These are phyloP conservation scores for Fusarium avenaceum DNA, from an alignment of 2,329 filamentous ascomycete species.

Conservation along the genomic window DNA sequence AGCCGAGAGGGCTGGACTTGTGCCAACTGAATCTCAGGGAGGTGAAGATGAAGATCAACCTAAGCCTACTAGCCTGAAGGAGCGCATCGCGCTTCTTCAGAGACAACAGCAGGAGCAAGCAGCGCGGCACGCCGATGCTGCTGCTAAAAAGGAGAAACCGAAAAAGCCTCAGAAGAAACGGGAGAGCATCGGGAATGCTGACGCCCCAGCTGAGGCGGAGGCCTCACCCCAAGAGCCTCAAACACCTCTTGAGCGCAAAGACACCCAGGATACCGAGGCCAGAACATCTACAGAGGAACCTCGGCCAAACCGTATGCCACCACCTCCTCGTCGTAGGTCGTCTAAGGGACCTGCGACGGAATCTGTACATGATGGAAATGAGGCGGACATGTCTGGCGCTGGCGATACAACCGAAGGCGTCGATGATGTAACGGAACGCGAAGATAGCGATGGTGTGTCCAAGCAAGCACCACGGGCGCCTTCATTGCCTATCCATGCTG, in stretches of 20 bases:
- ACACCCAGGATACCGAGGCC: conserved; percentile 62
- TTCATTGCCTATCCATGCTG: conserved; percentile 50
- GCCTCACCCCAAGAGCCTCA: conserved; percentile 49
- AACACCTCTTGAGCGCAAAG: conserved; percentile 59
- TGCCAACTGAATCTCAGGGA: conserved; percentile 60
- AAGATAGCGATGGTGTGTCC: conserved; percentile 77
- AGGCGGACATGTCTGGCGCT: conserved; percentile 74
- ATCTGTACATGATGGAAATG: conserved; percentile 70
- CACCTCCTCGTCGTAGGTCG: conserved; percentile 66
- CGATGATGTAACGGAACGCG: conserved; percentile 75
- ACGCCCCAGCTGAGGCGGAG: conserved; percentile 50
- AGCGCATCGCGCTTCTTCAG: conserved; percentile 93
- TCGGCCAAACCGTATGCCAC: conserved; percentile 54
- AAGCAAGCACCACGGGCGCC: conserved; percentile 56
- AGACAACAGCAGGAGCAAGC: conserved; percentile 94
- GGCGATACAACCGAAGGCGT: conserved; percentile 74
- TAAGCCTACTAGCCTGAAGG: conserved; percentile 93
- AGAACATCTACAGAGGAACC: conserved; percentile 66
- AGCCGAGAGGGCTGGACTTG: conserved; percentile 76
- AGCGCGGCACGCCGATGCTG: conserved; percentile 81
- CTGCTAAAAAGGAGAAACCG: conserved; percentile 87
- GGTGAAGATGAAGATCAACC: conserved; percentile 81
- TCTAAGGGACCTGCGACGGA: conserved; percentile 61
- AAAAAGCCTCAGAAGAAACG: conserved; percentile 81
- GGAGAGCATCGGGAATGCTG: conserved; percentile 58